Conservation (phyloP, 2,329 filamentous ascomycete species). For the Diaporthe longicolla region DNA sequence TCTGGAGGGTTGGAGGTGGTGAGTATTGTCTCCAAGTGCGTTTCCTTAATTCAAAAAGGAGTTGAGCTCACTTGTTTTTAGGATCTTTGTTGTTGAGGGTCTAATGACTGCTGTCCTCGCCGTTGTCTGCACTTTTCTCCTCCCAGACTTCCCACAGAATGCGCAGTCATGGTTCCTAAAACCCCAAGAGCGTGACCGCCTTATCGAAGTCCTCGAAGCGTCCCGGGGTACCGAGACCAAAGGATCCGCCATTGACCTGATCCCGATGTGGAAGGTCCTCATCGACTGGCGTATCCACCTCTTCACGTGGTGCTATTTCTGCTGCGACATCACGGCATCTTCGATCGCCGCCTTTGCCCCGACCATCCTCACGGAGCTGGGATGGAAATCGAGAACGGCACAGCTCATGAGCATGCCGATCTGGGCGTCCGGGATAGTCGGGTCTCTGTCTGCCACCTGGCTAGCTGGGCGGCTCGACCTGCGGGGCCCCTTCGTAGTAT, state of each 20-base stretch:
- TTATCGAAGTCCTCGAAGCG: conserved; percentile 45
- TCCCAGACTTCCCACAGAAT: conserved; percentile 49
- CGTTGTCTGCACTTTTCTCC: conserved; percentile 44
- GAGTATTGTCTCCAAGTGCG: not conserved
- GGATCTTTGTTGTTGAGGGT: conserved; percentile 59
- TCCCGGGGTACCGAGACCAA: conserved; percentile 47
- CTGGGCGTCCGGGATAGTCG: conserved; percentile 48
- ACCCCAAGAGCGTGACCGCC: conserved; percentile 45
- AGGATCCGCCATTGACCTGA: conserved; percentile 46
- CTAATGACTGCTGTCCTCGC: conserved; percentile 46
- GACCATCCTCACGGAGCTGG: conserved; percentile 42
- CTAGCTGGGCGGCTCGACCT: conserved; percentile 45
- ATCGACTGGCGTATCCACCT: conserved; percentile 50
- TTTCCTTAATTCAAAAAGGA: too few relatives aligned
- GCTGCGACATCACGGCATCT: conserved; percentile 49
- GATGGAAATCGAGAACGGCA: conserved; percentile 40
- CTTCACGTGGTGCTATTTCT: conserved; percentile 51
- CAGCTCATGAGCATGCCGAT: conserved; percentile 47
- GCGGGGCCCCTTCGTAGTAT: conserved; percentile 48
- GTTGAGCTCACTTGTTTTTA: not conserved
- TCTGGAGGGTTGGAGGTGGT: conserved; percentile 59
- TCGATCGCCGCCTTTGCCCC: conserved; percentile 46
- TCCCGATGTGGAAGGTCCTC: conserved; percentile 48
- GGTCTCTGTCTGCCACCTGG: conserved; percentile 47
- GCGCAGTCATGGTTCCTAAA: conserved; percentile 50